Evolutionary conservation across 192 early-diverging fungal species (phyloP).

Genomic region (Backusella tuberculispora): DNA sequence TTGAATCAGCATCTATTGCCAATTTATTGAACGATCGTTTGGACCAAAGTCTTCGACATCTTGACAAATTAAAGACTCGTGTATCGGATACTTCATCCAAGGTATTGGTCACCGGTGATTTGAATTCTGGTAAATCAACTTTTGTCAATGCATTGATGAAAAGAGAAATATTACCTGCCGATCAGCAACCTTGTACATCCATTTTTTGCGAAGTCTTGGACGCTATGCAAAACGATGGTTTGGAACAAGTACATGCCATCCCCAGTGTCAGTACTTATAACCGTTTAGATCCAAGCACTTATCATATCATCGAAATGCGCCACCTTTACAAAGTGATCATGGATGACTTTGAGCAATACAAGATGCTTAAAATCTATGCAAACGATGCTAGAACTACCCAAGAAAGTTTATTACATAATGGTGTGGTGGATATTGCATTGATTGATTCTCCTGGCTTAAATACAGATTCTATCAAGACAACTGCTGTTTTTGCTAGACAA

Average conservation of each 20-base stretch:
- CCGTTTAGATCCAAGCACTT: constrained; percentile 73
- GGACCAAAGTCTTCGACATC: constrained; percentile 68
- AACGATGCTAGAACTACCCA: constrained; percentile 59
- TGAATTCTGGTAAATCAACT: constrained; percentile 97
- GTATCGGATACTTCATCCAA: constrained; percentile 91
- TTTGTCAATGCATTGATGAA: constrained; percentile 96
- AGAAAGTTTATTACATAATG: constrained; percentile 8
- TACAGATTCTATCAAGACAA: constrained; percentile 97
- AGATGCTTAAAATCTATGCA: constrained; percentile 92
- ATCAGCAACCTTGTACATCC: constrained; percentile 98
- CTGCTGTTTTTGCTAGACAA: constrained; percentile 94
- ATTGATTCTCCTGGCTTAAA: constrained; percentile 99
- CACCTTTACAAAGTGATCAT: constrained; percentile 85
- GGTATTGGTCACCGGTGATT: constrained; percentile 96
- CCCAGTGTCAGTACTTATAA: constrained; percentile 68
- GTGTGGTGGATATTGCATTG: constrained; percentile 91
- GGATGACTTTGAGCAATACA: constrained; percentile 83
- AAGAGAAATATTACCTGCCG: constrained; percentile 87
- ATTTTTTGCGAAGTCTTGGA: constrained; percentile 97
- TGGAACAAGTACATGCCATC: constrained; percentile 93
- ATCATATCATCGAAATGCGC: constrained; percentile 64
- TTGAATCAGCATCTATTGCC: constrained; percentile 73
- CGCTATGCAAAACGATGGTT: constrained; percentile 81
- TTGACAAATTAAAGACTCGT: constrained; percentile 82
- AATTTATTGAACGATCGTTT: constrained; percentile 73